Base-by-base conservation (phyloP, 441 rosid species). In the Hypseocharis bilobata region DNA sequence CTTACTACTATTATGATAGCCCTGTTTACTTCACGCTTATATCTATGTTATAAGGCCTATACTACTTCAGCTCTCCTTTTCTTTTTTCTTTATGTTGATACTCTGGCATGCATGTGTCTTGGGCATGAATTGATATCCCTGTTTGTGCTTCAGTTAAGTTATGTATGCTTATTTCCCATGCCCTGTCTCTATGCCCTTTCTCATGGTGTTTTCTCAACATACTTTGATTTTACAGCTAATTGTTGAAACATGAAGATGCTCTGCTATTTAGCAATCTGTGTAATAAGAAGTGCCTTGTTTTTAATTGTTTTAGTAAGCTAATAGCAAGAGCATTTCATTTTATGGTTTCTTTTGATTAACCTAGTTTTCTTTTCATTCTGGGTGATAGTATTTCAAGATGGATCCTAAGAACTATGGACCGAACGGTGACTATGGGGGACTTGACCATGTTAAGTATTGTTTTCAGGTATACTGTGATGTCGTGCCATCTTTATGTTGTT, bases 331-430 rank as follows among this genome's bases (percentile, higher is more conserved):
- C 8, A 6, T 55, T 3, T 34, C 20, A 17, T 52, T 47, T 22
- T 60, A 36, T 51, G 40, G 22, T 8, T 23, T 42, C 27, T 56
- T 34, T 26, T 16, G 70, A 64, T 69, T 67, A 40, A 72, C 29
- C 7, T 27, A 55, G 10, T 55, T 55, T 26, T n/a, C n/a, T 45
- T 62, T 62, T 49, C 22, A 14, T 73, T 66, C 47, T 78, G 30
- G 45, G 70, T 67, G 66, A 60, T 72, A 93, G 99, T 93, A 87
- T 81, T 93, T 87, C 84, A 88, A 91, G 83, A 93, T 93, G 99
- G 81, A 86, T 84, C 82, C 85, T 51, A 70, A 72, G 73, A 87
- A 84, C 65, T 87, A 74, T 56, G 90, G 88, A 56, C 60, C 60
- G n/a, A 11, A 56, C 27, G 60, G 60, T 30, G 83, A 75, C 58